Percentiles rank a stretch among this genome's conserved stretches.
Conservation (phyloP, 306 rosid species). For the Quercus robur region DNA sequence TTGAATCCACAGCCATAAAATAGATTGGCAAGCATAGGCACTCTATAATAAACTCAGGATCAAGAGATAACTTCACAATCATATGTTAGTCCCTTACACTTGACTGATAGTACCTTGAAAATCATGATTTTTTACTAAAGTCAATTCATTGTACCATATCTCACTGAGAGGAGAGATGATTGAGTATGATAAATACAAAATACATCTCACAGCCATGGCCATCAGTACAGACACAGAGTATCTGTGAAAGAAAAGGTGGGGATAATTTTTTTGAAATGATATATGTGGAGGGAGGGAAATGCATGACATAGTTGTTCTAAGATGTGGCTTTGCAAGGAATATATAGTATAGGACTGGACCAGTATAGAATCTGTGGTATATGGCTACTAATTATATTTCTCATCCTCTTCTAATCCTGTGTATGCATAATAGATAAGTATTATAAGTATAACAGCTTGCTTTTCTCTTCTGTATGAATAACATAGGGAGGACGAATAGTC, state of each 20-base stretch:
- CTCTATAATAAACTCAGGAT: neutral
- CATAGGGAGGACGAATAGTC: neutral
- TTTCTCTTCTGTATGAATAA: neutral
- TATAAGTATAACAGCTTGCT: neutral
- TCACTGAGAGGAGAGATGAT: no score
- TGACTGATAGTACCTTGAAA: neutral
- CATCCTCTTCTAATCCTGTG: neutral
- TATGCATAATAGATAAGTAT: neutral
- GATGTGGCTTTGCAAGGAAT: neutral
- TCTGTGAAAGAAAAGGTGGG: neutral
- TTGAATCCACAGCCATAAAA: neutral
- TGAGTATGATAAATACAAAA: neutral
- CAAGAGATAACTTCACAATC: neutral
- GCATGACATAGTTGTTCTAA: neutral
- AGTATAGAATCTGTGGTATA: neutral
- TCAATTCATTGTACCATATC: neutral
- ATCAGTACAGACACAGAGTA: neutral
- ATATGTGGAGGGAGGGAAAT: neutral
- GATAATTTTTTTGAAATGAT: neutral
- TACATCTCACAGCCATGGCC: neutral
- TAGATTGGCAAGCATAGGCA: neutral
- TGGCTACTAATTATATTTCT: neutral
- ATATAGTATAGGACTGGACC: neutral
- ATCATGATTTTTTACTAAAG: neutral
- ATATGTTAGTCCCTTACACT: neutral